These are phyloP conservation scores for Strobilomyces echinocephalus DNA, from an alignment of 768 basidiomycete species.

Conservation along the genomic window DNA sequence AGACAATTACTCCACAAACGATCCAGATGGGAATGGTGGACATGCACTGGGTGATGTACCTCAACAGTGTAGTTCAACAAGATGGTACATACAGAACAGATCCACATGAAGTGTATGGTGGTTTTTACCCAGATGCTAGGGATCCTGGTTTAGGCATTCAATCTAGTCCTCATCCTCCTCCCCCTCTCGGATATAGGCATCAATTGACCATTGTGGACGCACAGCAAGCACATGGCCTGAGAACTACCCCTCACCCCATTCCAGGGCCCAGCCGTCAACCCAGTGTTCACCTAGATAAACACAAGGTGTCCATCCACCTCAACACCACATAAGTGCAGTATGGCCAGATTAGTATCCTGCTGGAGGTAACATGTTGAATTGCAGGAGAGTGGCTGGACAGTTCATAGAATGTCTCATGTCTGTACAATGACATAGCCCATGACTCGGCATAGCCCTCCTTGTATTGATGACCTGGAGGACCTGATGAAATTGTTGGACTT, in stretches of 20 bases:
- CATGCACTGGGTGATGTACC: too few relatives aligned
- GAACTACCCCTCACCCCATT: not conserved
- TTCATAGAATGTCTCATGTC: conserved; percentile 84
- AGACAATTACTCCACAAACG: too few relatives aligned
- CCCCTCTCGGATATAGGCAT: not conserved
- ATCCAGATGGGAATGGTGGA: too few relatives aligned
- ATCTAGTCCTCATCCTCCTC: too few relatives aligned
- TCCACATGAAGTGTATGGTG: too few relatives aligned
- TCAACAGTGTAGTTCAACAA: too few relatives aligned
- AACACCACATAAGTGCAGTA: conserved; percentile 54
- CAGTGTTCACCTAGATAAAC: not conserved
- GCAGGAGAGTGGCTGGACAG: conserved; percentile 69
- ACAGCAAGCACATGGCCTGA: not conserved
- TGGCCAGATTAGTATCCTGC: conserved; percentile 75
- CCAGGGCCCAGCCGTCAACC: not conserved
- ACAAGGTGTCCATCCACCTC: too few relatives aligned
- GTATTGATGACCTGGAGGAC: conserved; percentile 68
- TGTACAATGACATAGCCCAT: conserved; percentile 74
- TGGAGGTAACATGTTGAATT: conserved; percentile 46
- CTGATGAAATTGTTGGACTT: conserved; percentile 94
- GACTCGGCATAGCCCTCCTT: conserved; percentile 77
- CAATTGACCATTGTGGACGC: not conserved
- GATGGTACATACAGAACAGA: too few relatives aligned
- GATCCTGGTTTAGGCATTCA: too few relatives aligned
- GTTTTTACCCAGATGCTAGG: too few relatives aligned